Conservation (phyloP, 352 stramenopile species). For the Pythium apleroticum region DNA sequence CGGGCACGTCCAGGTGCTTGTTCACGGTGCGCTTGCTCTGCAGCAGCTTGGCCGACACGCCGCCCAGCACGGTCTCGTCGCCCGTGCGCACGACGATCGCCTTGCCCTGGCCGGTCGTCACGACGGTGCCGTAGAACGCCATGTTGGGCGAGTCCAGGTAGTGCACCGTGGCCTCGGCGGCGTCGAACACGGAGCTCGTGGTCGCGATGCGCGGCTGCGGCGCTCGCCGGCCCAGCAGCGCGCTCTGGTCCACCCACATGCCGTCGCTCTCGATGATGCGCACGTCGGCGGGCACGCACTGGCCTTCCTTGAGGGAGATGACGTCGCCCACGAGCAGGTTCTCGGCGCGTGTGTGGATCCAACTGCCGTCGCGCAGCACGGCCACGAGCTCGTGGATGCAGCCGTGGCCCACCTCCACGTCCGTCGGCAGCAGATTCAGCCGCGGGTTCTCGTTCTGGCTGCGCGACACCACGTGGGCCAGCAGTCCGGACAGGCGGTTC, state of each 20-base stretch:
- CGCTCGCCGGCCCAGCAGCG: constrained; percentile 29
- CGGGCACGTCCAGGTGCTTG: constrained; percentile 31
- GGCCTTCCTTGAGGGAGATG: constrained; percentile 46
- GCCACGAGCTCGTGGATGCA: constrained; percentile 57
- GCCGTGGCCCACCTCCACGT: constrained; percentile 44
- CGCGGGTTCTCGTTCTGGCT: constrained; percentile 30
- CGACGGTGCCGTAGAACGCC: constrained; percentile 50
- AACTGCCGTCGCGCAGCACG: constrained; percentile 49
- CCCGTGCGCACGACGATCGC: constrained; percentile 52
- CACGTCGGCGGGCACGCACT: constrained; percentile 55
- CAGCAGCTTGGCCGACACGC: constrained; percentile 38
- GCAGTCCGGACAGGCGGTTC: constrained; percentile 31
- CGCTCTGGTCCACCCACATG: constrained; percentile 47
- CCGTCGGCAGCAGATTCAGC: constrained; percentile 49
- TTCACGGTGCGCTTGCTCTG: constrained; percentile 22
- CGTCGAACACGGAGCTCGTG: constrained; percentile 48
- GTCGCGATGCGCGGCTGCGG: constrained; percentile 30
- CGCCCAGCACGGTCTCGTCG: constrained; percentile 44
- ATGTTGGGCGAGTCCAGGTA: constrained; percentile 58
- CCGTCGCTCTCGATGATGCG: constrained; percentile 48
- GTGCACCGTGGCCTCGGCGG: constrained; percentile 31
- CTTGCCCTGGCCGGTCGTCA: constrained; percentile 41
- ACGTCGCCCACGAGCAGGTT: constrained; percentile 50
- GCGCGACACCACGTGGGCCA: constrained; percentile 29
- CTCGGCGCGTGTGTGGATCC: constrained; percentile 58